A percentile compares a stretch with the other conserved stretches of the same genome.
phyloP scores from a whole-genome alignment of 257 asterid species.

The Linaria vulgaris region DNA sequence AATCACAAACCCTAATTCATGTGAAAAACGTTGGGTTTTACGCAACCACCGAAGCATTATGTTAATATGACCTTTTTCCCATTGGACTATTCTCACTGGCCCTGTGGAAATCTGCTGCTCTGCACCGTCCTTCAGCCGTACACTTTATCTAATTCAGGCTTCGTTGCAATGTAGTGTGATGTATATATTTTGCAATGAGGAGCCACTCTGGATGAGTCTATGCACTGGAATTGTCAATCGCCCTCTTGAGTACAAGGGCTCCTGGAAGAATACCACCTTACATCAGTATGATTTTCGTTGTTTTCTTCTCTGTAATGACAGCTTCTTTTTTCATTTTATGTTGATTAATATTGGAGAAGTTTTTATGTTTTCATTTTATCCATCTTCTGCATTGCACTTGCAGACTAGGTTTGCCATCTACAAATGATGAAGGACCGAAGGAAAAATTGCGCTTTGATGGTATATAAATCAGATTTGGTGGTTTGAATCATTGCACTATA shows the following conservation, averaged over 20 bases:
- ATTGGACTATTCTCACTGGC: constrained; percentile 7
- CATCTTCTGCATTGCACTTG: constrained; percentile 21
- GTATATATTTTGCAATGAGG: constrained; percentile 93
- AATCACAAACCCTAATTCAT: too few species aligned
- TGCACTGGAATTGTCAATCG: constrained; percentile 69
- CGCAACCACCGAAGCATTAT: too few species aligned
- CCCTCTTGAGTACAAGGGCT: constrained; percentile 81
- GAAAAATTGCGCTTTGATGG: constrained; percentile 68
- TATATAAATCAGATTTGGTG: constrained; percentile 28
- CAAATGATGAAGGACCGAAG: constrained; percentile 36
- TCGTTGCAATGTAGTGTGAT: constrained; percentile 67
- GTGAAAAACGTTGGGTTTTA: too few species aligned
- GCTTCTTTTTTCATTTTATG: constrained; percentile 9
- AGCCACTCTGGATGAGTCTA: constrained; percentile 89
- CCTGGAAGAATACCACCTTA: constrained; percentile 95
- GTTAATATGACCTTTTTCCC: background rate
- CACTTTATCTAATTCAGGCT: constrained; percentile 21
- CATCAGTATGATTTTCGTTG: constrained; percentile 60
- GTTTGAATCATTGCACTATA: constrained; percentile 7
- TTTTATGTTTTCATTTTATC: constrained; percentile 27
- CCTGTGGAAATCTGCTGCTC: constrained; percentile 13
- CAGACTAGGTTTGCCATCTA: constrained; percentile 59
- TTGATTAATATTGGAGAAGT: constrained; percentile 20
- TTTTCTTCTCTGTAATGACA: constrained; percentile 7
- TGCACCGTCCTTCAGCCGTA: too few species aligned